Conservation (phyloP, 148 eudicot species). For the Rhododendron mucronatum region DNA sequence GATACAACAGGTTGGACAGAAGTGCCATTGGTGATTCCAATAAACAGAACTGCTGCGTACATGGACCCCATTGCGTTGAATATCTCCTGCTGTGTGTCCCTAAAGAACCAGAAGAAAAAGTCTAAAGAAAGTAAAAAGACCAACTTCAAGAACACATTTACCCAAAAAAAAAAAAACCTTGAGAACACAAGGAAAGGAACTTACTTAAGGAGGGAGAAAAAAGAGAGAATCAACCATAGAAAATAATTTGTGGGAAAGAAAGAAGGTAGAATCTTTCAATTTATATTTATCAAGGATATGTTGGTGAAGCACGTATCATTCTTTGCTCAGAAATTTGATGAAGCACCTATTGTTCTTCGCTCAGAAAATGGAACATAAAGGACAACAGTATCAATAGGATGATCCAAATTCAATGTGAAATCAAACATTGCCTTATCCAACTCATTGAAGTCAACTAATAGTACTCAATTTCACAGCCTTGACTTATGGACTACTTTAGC, state of each 20-base stretch:
- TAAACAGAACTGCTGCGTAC: slow-evolving; percentile 84
- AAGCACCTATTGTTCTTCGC: neutral
- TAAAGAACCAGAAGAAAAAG: slow-evolving; percentile 16
- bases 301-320: neutral
- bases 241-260: neutral
- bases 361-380: neutral
- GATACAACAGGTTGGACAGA: slow-evolving; percentile 99
- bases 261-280: neutral
- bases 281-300: neutral
- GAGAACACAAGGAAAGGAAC: neutral
- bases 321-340: neutral
- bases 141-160: neutral
- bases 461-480: neutral
- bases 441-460: slow-evolving; percentile 1
- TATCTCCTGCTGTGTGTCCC: slow-evolving; percentile 78
- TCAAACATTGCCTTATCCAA: neutral
- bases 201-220: neutral
- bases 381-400: neutral
- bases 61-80: slow-evolving; percentile 93
- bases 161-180: too few relatives aligned
- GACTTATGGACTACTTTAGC: neutral
- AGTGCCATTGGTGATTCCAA: slow-evolving; percentile 89
- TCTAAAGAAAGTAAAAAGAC: neutral
- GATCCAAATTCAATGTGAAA: neutral
- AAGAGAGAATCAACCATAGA: neutral